Conservation (phyloP, 352 stramenopile species). For the Globisporangium radiosum region DNA sequence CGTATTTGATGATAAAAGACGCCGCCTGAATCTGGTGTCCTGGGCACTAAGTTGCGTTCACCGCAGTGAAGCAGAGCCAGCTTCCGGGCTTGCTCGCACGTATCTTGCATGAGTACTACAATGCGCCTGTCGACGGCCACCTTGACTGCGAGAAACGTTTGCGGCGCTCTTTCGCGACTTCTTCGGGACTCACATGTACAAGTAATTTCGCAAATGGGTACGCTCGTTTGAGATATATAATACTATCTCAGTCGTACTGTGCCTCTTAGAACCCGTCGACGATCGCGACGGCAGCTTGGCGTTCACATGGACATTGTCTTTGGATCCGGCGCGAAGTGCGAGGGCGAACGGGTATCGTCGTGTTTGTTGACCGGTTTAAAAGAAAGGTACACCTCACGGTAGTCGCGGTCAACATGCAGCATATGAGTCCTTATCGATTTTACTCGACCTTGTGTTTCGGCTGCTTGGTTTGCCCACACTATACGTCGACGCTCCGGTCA, state of each 20-base stretch:
- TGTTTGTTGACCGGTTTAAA: slow-evolving; percentile 24
- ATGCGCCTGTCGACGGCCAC: slow-evolving; percentile 12
- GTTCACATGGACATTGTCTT: slow-evolving; percentile 8
- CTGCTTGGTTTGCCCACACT: slow-evolving; percentile 17
- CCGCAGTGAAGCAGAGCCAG: too few species aligned
- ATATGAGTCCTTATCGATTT: slow-evolving; percentile 13
- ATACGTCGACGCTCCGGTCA: slow-evolving; percentile 5
- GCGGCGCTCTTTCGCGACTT: slow-evolving; percentile 10
- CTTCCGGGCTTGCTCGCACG: slow-evolving; percentile 2
- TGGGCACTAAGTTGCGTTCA: too few species aligned
- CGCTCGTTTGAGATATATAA: slow-evolving; percentile 21
- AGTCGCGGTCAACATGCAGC: slow-evolving; percentile 7
- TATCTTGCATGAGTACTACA: slow-evolving; percentile 17
- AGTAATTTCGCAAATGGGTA: slow-evolving; percentile 23
- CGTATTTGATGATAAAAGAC: too few species aligned
- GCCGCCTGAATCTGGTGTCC: too few species aligned
- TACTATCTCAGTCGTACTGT: slow-evolving; percentile 2
- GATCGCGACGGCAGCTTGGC: background rate
- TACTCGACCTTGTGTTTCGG: slow-evolving; percentile 19
- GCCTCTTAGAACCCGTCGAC: slow-evolving; percentile 5
- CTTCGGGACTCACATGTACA: slow-evolving; percentile 24
- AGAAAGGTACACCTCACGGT: slow-evolving; percentile 22
- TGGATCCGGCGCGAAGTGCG: slow-evolving; percentile 1
- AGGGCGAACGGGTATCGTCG: slow-evolving; percentile 14
- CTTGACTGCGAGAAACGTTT: slow-evolving; percentile 22